Conservation (phyloP, 192 early-diverging fungal genomes). For the Bifiguratus adelaidae region DNA sequence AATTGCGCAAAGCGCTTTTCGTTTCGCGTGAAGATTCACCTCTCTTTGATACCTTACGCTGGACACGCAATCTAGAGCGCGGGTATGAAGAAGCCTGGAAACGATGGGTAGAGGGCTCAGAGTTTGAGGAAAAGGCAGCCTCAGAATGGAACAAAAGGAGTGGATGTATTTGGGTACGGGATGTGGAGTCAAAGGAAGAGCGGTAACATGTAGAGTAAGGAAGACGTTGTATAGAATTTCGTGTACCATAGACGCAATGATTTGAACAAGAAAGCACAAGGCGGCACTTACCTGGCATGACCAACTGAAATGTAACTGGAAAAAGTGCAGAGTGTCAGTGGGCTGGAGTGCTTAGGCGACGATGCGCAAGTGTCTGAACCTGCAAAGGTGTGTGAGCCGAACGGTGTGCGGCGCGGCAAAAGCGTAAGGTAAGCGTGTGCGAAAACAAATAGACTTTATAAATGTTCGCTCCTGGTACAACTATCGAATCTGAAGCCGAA, state of each 20-base stretch:
- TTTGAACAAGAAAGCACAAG: neutral
- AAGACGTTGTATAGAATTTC: too few relatives aligned
- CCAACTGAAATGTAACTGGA: neutral
- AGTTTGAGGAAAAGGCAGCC: constrained; percentile 29
- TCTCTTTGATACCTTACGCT: constrained; percentile 80
- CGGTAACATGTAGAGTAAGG: neutral
- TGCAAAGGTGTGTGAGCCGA: neutral
- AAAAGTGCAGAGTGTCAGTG: too few relatives aligned
- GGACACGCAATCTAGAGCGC: constrained; percentile 75
- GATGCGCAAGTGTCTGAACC: neutral
- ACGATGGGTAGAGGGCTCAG: constrained; percentile 53
- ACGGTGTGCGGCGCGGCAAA: neutral
- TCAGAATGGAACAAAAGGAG: neutral
- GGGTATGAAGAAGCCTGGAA: constrained; percentile 63
- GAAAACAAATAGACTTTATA: neutral
- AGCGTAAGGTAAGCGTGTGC: neutral
- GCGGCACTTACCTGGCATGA: neutral
- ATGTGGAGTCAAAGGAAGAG: constrained; percentile 19
- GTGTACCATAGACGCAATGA: neutral
- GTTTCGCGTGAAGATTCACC: constrained; percentile 65
- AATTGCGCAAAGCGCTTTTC: constrained; percentile 60
- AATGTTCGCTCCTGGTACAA: neutral
- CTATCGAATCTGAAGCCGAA: neutral
- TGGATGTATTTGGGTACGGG: constrained; percentile 27
- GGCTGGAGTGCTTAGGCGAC: too few relatives aligned